Evolutionary conservation across 257 asterid species (phyloP).

Genomic region (Solanum gracilifrons): DNA sequence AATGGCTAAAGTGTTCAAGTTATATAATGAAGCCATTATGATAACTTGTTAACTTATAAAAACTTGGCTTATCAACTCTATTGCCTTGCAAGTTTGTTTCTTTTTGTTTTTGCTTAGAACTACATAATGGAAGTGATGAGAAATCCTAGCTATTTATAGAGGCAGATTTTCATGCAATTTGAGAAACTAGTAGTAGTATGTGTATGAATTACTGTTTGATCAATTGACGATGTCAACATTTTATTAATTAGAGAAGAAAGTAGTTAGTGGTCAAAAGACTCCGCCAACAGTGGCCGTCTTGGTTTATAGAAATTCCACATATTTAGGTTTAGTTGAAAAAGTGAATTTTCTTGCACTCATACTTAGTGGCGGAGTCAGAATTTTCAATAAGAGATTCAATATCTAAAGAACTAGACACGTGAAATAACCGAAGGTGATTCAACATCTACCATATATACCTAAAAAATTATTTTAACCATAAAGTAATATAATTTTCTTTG

Average conservation of each 20-base stretch:
- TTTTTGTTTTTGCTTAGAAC: not conserved
- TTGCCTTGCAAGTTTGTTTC: not conserved
- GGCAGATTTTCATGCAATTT: not conserved
- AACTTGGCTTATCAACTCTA: not conserved
- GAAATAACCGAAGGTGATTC: too few relatives aligned
- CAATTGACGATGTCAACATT: not conserved
- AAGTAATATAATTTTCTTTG: too few relatives aligned
- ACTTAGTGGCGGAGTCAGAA: not conserved
- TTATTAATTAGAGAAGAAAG: not conserved
- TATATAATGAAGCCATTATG: slow-evolving; percentile 29
- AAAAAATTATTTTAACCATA: too few relatives aligned
- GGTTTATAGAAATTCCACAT: not conserved
- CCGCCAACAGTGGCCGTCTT: not conserved
- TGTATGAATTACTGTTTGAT: not conserved
- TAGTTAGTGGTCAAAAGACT: not conserved
- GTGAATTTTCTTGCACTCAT: not conserved
- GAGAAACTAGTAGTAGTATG: not conserved
- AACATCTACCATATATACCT: too few relatives aligned
- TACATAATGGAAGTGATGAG: not conserved
- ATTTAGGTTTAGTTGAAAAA: not conserved
- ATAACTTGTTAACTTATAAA: not conserved
- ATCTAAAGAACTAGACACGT: too few relatives aligned
- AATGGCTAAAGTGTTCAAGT: slow-evolving; percentile 1
- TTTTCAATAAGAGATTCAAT: not conserved
- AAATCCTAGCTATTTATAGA: not conserved